Evolutionary conservation across 2,329 filamentous ascomycete species (phyloP), one percentile per base, ranked within the genome.

Genomic region (Cladophialophora bantiana): DNA sequence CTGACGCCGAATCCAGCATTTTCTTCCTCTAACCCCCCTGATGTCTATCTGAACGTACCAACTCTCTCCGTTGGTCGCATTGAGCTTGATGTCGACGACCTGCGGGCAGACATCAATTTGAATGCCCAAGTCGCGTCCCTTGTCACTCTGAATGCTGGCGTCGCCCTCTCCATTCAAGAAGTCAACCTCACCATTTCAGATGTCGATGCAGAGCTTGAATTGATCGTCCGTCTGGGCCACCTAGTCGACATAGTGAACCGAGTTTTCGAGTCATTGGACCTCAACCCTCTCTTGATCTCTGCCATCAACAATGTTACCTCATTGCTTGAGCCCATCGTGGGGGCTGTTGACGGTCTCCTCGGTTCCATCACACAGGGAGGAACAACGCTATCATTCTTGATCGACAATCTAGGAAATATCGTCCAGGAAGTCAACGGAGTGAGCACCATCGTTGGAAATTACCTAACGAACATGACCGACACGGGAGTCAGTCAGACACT

Each of bases 351-450:
- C 71, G 85, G 86, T 0, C 77, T 89, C 36, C 81, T 89, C 2
- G 87, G 86, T 7, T 84, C 83, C 20, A 85, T 88, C 68, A 84
- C 85, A 2, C 84, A 86, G 69, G 84, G 85, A 58, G 83, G 83
- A 68, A 84, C 78, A 9, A 83, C 79, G 18, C 79, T 87, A 54
- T 84, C 83, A 69, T 87, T 87, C 78, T 68, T 87, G 45, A 80
- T 89, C 67, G 86, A 88, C 73, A 88, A 88, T 71, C 79, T 88
- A 2, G 86, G 86, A 40, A 88, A 88, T 70, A 88, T 89, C 68
- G 84, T 89, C 1, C 85, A 88, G 72, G 83, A 88, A 71, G 84
- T 87, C 0, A 79, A 79, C 0, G 83, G 82, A 26, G 83, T 86
- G 0, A 83, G 80, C 64, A 78, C 77, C 20, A 87, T 89, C 66